Base-by-base conservation (phyloP, 306 rosid genomes). In the Prunus mume region DNA sequence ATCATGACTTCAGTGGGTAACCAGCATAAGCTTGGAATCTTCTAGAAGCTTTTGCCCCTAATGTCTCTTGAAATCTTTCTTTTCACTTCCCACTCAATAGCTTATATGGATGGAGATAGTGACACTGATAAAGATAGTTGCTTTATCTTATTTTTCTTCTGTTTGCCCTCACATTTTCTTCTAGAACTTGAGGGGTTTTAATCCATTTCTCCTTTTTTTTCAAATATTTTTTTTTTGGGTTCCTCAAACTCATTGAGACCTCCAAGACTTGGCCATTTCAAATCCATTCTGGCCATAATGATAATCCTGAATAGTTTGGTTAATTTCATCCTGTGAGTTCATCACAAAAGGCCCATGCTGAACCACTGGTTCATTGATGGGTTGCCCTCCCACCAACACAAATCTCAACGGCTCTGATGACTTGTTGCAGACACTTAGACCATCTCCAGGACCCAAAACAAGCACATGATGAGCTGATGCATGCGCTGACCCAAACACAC, bases 271-370 rank as follows among this genome's bases (percentile, higher is more conserved):
- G 17, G 88, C 93, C 90, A 80, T 92, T 84, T 92, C 97, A 83
- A 95, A 95, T 0, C 98, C 98, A 79, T 95, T 92, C 79, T 64
- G 79, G 46, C 76, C 74, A 63, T 78, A 74, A 0, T 90, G 94
- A 80, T 92, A 90, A 79, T 95, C 98, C 74, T 90, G 88, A 60
- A 95, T 79, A 4, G 98, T 86, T 56, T 86, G 86, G 25, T 92
- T 88, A 67, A 95, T 95, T 46, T 95, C 97, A 80, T 93, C 86
- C 71, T 89, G 97, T 12, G 97, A 80, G 74, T 95, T 95, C 98
- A 95, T 95, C 54, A 95, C 98, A 86, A 95, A 92, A 20, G 97
- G 98, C 6, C 98, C 98, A 79, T 92, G 82, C 71, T 90, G 96
- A 69, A 81, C 96, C 65, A 95, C 90, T 3, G 97, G 92, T 63